Base-by-base conservation (phyloP, 2,329 filamentous ascomycete species). In the Aspergillus brunneoviolaceus region DNA sequence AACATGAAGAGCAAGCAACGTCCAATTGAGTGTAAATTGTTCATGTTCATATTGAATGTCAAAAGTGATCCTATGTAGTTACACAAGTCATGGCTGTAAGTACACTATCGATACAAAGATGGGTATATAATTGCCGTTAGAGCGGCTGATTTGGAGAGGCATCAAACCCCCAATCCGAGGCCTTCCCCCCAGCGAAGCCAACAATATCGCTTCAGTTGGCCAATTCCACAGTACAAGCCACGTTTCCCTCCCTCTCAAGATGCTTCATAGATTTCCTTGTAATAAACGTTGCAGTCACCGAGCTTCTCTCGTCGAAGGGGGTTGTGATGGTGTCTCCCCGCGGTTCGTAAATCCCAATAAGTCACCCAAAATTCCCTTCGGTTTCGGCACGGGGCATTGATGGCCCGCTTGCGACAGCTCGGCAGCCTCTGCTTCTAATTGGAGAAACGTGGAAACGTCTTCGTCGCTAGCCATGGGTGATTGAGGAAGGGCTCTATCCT, bases 321-420 rank as follows among this genome's bases (percentile, higher is more conserved):
- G 23, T 31, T 49, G 53, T 61, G 57, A 50, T 63, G 59, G 29
- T 57, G 60, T 49, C 19, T 61, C 66, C 19, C 60, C 65, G 52
- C 64, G 67, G 67, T 70, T 80, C 66, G 82, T 84, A 72, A 94
- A 89, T 0, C 91, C 91, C 63, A 95, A 77, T 67, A 94, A 81
- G 71, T 90, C 85, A 12, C 90, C 91, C 50, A 96, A 78, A 35
- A 92, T 78, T 2, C 92, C 93, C 33, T 87, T 83, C 0, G 95
- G 94, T 77, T 97, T 97, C 5, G 95, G 95, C 12, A 99, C 87
- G 0, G 95, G 95, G 72, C 95, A 99, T 73, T 96, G 91, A 69
- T 91, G 84, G 71, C 82, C 82, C 50, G 77, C 71, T 57, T 79
- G 81, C 6, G 74, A 70, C 57, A 81, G 57, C 31, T 63, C 66